Base-by-base conservation (phyloP, 2,329 filamentous ascomycete genomes). In the Talaromyces sp. region DNA sequence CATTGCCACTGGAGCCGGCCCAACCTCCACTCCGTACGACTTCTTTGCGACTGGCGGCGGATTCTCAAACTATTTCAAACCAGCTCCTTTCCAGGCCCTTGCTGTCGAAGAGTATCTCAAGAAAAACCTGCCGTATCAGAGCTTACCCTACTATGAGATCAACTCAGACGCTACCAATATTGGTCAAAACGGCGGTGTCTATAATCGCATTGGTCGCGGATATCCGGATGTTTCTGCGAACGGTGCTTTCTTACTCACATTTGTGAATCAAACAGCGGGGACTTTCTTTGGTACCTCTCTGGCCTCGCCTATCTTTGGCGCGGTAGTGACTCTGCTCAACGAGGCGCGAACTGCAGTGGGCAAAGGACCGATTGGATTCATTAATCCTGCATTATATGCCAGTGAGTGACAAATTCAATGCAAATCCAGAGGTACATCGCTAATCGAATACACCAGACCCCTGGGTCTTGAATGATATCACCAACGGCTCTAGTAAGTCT, bases 61-160 rank as follows among this genome's bases (percentile, higher is more conserved):
- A 11, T 80, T 80, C 65, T 76, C 72, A 53, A 79, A 80, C 66
- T 70, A 78, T 66, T 74, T 78, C 66, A 63, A 74, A n/a, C 70
- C 72, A 56, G 70, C 79, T 21, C 41, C 60, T 17, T 75, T 81
- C 67, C 75, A 81, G 65, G 66, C 68, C 21, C 56, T 63, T 0
- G 72, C 72, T 2, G 75, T 80, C 0, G 61, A 63, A 13, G 66
- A 66, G n/a, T 80, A 79, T 65, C 55, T 67, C 1, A 36, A 37
- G 39, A 57, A 57, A 11, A 46, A 57, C 19, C 5, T 57, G 17
- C 37, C 55, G 2, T 57, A 51, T 35, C 55, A 57, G 31, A 52
- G 21, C 28, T 31, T 57, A 13, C 46, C 55, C 13, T 57, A 57
- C 31, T 57, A 57, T 36, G 46, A 57, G 31, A 31, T 45, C 46